Evolutionary conservation across 371 early-diverging fungal species (phyloP).

Genomic region (Lichtheimia hyalospora): DNA sequence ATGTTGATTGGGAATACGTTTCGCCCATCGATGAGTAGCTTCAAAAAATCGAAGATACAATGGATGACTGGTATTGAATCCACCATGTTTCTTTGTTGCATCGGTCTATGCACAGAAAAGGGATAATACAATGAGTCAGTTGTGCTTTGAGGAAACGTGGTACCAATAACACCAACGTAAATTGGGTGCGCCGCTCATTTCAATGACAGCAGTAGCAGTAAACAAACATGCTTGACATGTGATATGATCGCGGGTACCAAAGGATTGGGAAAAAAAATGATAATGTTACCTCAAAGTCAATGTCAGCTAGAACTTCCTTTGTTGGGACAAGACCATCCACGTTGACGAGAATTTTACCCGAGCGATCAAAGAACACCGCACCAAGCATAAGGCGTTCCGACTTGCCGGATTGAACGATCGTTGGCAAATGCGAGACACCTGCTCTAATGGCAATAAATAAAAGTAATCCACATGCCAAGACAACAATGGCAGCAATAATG

Average conservation of each 20-base stretch:
- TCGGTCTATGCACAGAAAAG: background rate
- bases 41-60: constrained; percentile 17
- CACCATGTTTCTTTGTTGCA: background rate
- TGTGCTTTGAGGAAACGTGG: background rate
- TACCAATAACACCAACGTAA: constrained; percentile 8
- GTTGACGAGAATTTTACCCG: constrained; percentile 41
- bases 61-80: constrained; percentile 8
- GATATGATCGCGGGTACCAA: background rate
- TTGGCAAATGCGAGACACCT: constrained; percentile 4
- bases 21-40: constrained; percentile 8
- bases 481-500: constrained; percentile 37
- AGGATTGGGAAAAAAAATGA: too few species aligned
- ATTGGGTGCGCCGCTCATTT: too few species aligned
- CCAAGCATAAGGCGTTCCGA: constrained; percentile 28
- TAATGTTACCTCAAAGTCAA: constrained; percentile 3
- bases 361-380: constrained; percentile 34
- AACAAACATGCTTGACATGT: background rate
- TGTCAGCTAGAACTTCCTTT: constrained; percentile 11
- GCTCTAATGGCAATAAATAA: constrained; percentile 19
- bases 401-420: constrained; percentile 12
- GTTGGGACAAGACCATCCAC: constrained; percentile 44
- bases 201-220: too few species aligned
- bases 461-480: constrained; percentile 28
- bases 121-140: background rate
- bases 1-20: constrained; percentile 10